Conservation (phyloP, 441 rosid genomes). For the Biscutella auriculata region DNA sequence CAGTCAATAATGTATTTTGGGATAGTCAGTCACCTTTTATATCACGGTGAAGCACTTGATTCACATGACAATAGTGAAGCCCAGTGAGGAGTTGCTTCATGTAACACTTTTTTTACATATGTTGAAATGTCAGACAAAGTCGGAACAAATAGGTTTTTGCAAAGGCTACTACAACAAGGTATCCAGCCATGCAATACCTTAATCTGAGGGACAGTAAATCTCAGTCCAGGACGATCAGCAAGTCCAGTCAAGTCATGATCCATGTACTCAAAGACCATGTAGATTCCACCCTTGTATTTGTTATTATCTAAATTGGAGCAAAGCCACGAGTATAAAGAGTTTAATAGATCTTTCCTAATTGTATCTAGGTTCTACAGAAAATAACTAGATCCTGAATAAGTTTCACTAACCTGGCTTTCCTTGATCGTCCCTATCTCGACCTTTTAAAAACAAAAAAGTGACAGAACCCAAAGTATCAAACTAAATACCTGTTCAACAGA, state of each 20-base stretch:
- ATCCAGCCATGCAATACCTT: constrained; percentile 23
- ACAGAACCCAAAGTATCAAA: not conserved
- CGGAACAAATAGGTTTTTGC: constrained; percentile 9
- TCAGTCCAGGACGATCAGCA: constrained; percentile 93
- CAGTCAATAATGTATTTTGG: not conserved
- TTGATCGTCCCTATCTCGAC: constrained; percentile 80
- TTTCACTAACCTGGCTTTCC: constrained; percentile 53
- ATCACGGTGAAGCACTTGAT: constrained; percentile 92
- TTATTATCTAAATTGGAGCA: constrained; percentile 49
- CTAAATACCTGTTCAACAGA: not conserved
- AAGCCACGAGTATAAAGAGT: not conserved
- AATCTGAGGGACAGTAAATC: constrained; percentile 59
- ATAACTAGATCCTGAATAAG: constrained; percentile 1
- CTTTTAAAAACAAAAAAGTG: constrained; percentile 22
- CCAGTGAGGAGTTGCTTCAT: constrained; percentile 93
- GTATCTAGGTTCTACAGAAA: not conserved
- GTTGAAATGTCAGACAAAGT: constrained; percentile 13
- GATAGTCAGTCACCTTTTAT: constrained; percentile 48
- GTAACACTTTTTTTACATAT: constrained; percentile 48
- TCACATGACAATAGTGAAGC: constrained; percentile 86
- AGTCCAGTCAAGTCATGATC: constrained; percentile 97
- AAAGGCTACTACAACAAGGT: constrained; percentile 11
- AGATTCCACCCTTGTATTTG: constrained; percentile 86
- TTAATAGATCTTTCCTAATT: not conserved
- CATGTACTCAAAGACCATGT: constrained; percentile 99